These are phyloP conservation scores for Ceratonia siliqua DNA, from an alignment of 306 rosid genomes.

Conservation along the genomic window DNA sequence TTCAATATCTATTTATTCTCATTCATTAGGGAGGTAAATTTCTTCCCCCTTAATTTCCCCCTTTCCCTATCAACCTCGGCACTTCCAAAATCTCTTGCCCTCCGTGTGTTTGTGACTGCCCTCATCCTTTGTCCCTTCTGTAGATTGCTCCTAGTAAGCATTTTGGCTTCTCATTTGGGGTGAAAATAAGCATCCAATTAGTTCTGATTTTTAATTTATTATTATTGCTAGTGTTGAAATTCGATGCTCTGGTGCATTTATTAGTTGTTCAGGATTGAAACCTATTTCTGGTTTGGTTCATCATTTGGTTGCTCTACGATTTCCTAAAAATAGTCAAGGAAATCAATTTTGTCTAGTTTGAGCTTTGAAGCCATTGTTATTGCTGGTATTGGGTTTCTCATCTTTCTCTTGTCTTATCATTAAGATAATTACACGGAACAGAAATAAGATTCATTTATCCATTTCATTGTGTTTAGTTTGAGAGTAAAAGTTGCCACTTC, in stretches of 20 bases:
- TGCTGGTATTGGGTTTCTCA: not conserved
- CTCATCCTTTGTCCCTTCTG: conserved; percentile 89
- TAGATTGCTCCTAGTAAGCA: conserved; percentile 84
- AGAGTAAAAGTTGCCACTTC: not conserved
- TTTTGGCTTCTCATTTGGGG: not conserved
- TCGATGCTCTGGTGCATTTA: not conserved
- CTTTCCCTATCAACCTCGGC: no score
- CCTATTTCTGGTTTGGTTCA: not conserved
- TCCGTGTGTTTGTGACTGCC: conserved; percentile 85
- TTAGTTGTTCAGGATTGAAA: not conserved
- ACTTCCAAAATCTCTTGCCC: conserved; percentile 68
- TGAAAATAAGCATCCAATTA: conserved; percentile 18
- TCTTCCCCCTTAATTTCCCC: no score
- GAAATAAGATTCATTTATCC: not conserved
- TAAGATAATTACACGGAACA: not conserved
- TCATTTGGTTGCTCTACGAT: not conserved
- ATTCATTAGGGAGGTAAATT: no score
- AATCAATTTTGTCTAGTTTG: not conserved
- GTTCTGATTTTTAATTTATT: not conserved
- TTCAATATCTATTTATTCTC: no score
- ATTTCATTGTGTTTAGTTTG: not conserved
- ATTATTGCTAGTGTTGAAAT: not conserved
- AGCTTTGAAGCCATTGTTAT: not conserved
- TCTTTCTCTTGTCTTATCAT: no score
- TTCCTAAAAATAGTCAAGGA: not conserved